These are phyloP conservation scores for Podospora australis DNA, from an alignment of 495 filamentous ascomycete genomes.

Conservation along the genomic window DNA sequence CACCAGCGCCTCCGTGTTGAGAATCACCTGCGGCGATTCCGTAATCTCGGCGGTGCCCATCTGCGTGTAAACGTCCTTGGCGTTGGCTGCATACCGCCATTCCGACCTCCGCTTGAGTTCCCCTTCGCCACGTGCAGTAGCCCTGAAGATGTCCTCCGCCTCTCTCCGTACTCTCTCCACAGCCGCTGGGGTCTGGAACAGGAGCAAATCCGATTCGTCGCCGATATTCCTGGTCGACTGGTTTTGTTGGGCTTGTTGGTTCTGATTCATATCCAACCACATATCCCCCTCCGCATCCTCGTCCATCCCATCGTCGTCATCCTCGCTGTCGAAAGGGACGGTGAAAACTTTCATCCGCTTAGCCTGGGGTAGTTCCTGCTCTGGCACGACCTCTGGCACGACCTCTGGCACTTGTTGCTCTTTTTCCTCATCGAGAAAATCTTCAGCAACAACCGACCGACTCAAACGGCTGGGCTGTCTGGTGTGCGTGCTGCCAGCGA, in stretches of 20 bases:
- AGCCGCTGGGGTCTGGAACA: conserved; percentile 42
- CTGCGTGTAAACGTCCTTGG: conserved; percentile 44
- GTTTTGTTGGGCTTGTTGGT: neutral
- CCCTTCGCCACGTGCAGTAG: conserved; percentile 30
- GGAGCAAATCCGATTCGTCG: conserved; percentile 38
- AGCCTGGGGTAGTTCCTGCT: conserved; percentile 25
- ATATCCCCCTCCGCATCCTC: conserved; percentile 31
- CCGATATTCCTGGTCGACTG: conserved; percentile 15
- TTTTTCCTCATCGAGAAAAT: conserved; percentile 10
- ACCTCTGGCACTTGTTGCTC: conserved; percentile 20
- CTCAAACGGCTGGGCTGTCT: conserved; percentile 19
- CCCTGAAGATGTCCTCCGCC: conserved; percentile 39
- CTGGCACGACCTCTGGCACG: conserved; percentile 26
- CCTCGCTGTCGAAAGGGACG: conserved; percentile 16
- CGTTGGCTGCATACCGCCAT: conserved; percentile 39
- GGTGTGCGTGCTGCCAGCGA: neutral
- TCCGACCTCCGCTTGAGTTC: conserved; percentile 25
- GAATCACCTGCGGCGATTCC: conserved; percentile 49
- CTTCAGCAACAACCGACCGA: conserved; percentile 16
- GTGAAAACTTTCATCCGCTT: neutral
- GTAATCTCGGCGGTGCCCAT: conserved; percentile 36
- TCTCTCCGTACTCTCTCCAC: conserved; percentile 38
- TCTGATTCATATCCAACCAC: conserved; percentile 25
- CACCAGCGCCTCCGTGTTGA: conserved; percentile 49
- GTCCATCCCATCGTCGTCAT: conserved; percentile 27